These are phyloP conservation scores for Cymbidium sinense DNA, from an alignment of 106 monocot species.

Conservation along the genomic window DNA sequence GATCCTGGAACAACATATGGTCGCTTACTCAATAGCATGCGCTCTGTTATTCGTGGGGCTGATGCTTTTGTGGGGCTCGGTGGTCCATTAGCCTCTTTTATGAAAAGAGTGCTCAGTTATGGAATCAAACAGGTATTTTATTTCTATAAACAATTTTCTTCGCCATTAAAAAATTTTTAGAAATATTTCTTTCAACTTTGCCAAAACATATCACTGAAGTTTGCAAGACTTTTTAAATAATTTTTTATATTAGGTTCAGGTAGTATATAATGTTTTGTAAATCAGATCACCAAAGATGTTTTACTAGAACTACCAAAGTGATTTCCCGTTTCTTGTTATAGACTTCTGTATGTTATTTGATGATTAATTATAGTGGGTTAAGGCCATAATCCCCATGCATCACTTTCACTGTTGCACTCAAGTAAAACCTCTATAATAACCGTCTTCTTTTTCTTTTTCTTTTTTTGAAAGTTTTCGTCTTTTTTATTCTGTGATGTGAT, in stretches of 20 bases:
- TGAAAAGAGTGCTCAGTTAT: constrained; percentile 42
- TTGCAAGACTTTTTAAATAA: background rate
- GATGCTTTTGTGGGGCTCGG: constrained; percentile 13
- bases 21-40: constrained; percentile 50
- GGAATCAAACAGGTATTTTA: constrained; percentile 59
- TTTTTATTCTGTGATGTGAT: background rate
- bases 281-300: background rate
- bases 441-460: background rate
- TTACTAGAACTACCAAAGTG: background rate
- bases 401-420: background rate
- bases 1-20: constrained; percentile 72
- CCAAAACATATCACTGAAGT: background rate
- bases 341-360: background rate
- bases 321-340: background rate
- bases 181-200: background rate
- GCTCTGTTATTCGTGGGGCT: constrained; percentile 50
- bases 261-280: background rate
- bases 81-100: constrained; percentile 57
- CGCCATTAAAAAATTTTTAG: background rate
- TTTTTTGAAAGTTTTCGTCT: background rate
- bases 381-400: background rate
- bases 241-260: background rate
- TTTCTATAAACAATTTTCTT: background rate
- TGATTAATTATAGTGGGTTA: background rate
- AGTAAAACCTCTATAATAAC: background rate